Evolutionary conservation across 768 basidiomycete genomes (phyloP), one percentile per base, ranked within the genome.

Genomic region (Lactifluus pinguis): DNA sequence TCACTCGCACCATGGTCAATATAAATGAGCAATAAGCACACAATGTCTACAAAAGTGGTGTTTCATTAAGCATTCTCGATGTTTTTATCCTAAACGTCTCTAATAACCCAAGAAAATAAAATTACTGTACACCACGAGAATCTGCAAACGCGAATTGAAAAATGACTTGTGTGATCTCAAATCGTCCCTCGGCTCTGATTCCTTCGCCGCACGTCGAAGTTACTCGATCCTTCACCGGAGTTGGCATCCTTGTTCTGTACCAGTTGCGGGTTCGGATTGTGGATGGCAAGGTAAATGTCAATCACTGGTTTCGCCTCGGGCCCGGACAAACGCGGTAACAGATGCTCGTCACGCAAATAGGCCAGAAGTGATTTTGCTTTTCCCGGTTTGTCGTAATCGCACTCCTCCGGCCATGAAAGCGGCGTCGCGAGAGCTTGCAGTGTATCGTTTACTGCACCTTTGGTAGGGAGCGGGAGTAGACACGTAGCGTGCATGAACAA

Each of bases 401-500:
- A 61, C 17, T 21, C 15, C 13, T 53, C 59, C 0, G 15, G 1
- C 59, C 58, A 63, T 17, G 17, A 17, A 19, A 61, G 30, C 13
- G 60, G 55, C 1, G 55, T 13, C 14, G 55, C 50, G 10, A 61
- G 60, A 19, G 55, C 49, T 2, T 10, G 44, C 30, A 61, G 38
- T 19, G 55, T 47, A 36, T 57, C 55, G 38, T 41, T 10, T 7
- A 50, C 55, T 15, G 45, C 30, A 6, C 19, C 19, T 38, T 57
- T 19, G 29, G n/a, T 41, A 15, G 60, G 55, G 30, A 61, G 55
- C n/a, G 60, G 55, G 30, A 61, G 55, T 14, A 45, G 13, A 21
- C 60, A 61, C 6, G 60, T 55, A 17, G 55, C 60, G 13, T 56
- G 19, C 60, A 61, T 61, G 55, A 61, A 61, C 30, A 61, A 8